These are phyloP conservation scores for Ascochyta lentis DNA, from an alignment of 2,329 filamentous ascomycete genomes.

Conservation along the genomic window DNA sequence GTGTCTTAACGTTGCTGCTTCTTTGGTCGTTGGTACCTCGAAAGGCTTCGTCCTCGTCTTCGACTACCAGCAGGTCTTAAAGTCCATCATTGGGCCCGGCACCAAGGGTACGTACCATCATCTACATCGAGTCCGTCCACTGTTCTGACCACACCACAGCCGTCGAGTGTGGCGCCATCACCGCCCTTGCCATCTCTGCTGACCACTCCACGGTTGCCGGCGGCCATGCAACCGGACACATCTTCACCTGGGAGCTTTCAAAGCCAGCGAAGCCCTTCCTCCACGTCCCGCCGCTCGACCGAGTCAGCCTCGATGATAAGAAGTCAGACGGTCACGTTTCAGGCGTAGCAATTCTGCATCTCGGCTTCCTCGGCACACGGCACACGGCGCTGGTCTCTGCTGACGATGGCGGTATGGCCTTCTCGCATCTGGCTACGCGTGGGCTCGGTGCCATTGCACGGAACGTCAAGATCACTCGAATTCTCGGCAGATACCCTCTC, in stretches of 20 bases:
- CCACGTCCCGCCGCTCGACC: slow-evolving; percentile 78
- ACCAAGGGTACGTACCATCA: slow-evolving; percentile 72
- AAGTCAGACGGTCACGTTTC: slow-evolving; percentile 83
- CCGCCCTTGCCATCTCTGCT: slow-evolving; percentile 86
- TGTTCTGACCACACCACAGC: slow-evolving; percentile 59
- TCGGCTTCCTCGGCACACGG: slow-evolving; percentile 93
- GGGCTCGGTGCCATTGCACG: slow-evolving; percentile 86
- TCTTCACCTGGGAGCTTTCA: slow-evolving; percentile 95
- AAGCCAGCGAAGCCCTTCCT: slow-evolving; percentile 86
- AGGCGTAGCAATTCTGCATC: slow-evolving; percentile 79
- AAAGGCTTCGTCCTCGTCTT: slow-evolving; percentile 96
- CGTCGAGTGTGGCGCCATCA: slow-evolving; percentile 87
- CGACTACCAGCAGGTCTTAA: slow-evolving; percentile 95
- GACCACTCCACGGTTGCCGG: slow-evolving; percentile 92
- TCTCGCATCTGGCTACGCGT: slow-evolving; percentile 92
- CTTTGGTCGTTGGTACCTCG: slow-evolving; percentile 88
- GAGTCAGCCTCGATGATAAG: slow-evolving; percentile 67
- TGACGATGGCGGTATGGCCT: slow-evolving; percentile 95
- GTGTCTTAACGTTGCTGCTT: slow-evolving; percentile 84
- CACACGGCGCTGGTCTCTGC: slow-evolving; percentile 95
- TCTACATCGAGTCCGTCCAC: too few relatives aligned
- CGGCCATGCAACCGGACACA: slow-evolving; percentile 86
- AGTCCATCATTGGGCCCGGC: slow-evolving; percentile 90
- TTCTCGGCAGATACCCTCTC: slow-evolving; percentile 88
- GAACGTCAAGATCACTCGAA: slow-evolving; percentile 85